These are phyloP conservation scores for Euphorbia schlechtendalii DNA, from an alignment of 441 rosid species.

Conservation along the genomic window DNA sequence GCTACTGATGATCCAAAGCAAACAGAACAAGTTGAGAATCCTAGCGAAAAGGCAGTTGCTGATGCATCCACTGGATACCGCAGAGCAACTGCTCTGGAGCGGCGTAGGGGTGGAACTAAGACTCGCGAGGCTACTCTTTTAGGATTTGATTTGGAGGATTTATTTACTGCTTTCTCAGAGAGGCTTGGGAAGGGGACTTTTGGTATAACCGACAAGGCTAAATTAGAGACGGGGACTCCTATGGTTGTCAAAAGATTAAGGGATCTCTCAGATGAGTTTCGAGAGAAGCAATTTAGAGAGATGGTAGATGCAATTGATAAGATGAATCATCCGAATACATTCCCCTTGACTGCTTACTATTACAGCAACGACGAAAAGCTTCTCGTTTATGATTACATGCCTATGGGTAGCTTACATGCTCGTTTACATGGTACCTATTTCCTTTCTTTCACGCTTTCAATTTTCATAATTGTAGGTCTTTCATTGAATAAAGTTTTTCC, in stretches of 20 bases:
- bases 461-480: too few relatives aligned
- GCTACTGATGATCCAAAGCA: too few relatives aligned
- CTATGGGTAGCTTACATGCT: constrained; percentile 97
- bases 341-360: constrained; percentile 84
- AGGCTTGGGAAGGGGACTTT: constrained; percentile 92
- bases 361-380: too few relatives aligned
- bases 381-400: too few relatives aligned
- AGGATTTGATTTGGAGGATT: constrained; percentile 77
- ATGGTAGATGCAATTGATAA: constrained; percentile 80
- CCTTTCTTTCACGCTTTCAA: too few relatives aligned
- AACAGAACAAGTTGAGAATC: too few relatives aligned
- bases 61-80: not conserved
- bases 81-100: not conserved
- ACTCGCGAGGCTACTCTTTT: too few relatives aligned
- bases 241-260: constrained; percentile 96
- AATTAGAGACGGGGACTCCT: constrained; percentile 54
- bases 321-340: constrained; percentile 80
- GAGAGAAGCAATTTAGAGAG: constrained; percentile 72
- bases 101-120: constrained; percentile 22
- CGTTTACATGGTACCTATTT: constrained; percentile 94
- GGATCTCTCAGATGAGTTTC: constrained; percentile 71
- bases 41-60: too few relatives aligned
- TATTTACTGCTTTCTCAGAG: constrained; percentile 93
- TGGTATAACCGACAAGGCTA: constrained; percentile 94
- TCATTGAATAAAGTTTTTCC: not conserved